Evolutionary conservation across 495 filamentous ascomycete species (phyloP).

Genomic region (Hapsidospora chrysogenum): DNA sequence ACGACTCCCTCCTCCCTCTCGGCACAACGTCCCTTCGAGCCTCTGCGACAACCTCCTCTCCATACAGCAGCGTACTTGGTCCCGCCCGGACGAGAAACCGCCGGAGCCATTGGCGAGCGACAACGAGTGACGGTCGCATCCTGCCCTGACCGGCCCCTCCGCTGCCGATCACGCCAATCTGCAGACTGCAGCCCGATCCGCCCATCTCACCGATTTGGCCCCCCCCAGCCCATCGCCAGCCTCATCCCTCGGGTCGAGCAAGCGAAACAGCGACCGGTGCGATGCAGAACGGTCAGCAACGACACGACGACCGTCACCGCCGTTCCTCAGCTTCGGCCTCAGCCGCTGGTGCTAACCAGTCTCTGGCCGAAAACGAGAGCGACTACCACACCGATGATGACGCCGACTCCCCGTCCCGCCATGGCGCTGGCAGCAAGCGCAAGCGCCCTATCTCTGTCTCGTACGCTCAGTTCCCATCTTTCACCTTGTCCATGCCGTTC

Average conservation of each 20-base stretch:
- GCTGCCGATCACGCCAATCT: background rate
- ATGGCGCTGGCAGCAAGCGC: slow-evolving; percentile 29
- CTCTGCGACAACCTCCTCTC: background rate
- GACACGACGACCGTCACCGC: background rate
- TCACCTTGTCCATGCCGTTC: no score
- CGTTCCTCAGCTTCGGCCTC: slow-evolving; percentile 9
- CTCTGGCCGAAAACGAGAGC: slow-evolving; percentile 22
- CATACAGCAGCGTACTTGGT: no score
- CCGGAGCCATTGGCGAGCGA: no score
- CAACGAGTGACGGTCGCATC: no score
- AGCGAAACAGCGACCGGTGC: background rate
- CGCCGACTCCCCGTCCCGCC: slow-evolving; percentile 15
- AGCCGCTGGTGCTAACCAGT: no score
- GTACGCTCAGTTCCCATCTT: slow-evolving; percentile 16
- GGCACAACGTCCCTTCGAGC: background rate
- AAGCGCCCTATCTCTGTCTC: slow-evolving; percentile 44
- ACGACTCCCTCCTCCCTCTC: background rate
- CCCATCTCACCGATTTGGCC: background rate
- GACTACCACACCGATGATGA: slow-evolving; percentile 23
- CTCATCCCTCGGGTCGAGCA: slow-evolving; percentile 1
- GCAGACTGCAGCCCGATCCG: background rate
- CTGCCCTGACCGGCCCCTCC: no score
- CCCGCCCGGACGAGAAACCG: no score
- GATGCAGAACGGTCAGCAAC: no score
- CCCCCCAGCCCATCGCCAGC: background rate